A percentile compares a stretch with the other conserved stretches of the same genome.
Conservation (phyloP, 176 grass and related monocot species). For the Aegilops sharonensis region DNA sequence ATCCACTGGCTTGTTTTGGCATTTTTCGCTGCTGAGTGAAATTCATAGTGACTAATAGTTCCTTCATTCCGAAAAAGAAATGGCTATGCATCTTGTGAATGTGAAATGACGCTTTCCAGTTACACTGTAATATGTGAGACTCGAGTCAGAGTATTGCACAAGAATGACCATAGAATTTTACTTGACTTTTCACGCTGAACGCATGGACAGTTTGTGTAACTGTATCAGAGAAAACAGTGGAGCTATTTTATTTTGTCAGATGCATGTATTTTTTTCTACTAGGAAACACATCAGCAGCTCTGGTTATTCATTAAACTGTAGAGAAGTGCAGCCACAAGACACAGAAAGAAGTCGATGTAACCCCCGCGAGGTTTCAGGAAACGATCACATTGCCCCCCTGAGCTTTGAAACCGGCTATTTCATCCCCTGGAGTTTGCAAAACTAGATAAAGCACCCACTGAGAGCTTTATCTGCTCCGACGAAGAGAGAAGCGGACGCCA, state of each 20-base stretch:
- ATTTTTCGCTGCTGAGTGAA: neutral
- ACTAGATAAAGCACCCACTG: too few species aligned
- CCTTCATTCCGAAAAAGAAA: neutral
- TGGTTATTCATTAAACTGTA: neutral
- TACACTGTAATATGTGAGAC: neutral
- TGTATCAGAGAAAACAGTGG: neutral
- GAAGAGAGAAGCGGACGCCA: neutral
- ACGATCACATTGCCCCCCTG: too few species aligned
- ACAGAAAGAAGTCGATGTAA: too few species aligned
- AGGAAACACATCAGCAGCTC: too few species aligned
- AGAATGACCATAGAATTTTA: neutral
- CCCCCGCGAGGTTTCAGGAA: too few species aligned
- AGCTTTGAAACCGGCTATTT: too few species aligned
- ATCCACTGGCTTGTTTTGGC: conserved; percentile 25
- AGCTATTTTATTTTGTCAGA: neutral
- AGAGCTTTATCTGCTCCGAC: too few species aligned
- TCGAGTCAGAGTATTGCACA: neutral
- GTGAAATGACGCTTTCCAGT: neutral
- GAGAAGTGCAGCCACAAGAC: too few species aligned
- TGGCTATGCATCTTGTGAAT: neutral
- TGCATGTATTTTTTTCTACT: neutral
- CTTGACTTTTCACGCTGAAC: neutral
- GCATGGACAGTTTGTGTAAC: neutral
- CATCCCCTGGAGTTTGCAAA: too few species aligned
- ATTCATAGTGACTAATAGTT: neutral